Base-by-base conservation (phyloP, 1,284 basidiomycete species). In the Boletus semigastroideus region DNA sequence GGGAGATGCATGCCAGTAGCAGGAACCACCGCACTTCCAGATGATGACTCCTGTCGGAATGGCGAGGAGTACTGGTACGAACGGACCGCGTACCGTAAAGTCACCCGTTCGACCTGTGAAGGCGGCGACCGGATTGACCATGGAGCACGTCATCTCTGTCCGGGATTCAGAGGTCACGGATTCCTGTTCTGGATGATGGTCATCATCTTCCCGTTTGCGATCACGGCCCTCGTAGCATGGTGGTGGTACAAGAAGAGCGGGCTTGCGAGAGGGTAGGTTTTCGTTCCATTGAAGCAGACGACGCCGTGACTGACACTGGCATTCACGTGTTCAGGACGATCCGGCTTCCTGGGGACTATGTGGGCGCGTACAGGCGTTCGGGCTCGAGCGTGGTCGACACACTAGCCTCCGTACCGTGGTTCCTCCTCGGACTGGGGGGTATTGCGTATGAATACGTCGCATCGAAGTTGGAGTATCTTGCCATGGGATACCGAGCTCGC, bases 41-140 rank as follows among this genome's bases (percentile, higher is more conserved):
- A 78, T 53, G 79, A 89, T 58, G 72, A 83, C 41, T 76, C 79
- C 11, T 95, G 92, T 64, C 72, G 72, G 28, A 76, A 76, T 47
- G 80, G 76, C 28, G 82, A 83, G 33, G 82, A 86, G 9, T 90
- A 78, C 63, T 97, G 95, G 94, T 95, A 94, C 68, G 92, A 92
- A 50, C 84, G 92, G 25, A 97, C 94, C 0, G 74, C 85, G 9
- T 95, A 95, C 66, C 89, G 93, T 55, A 87, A 92, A 71, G 91
- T 96, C 50, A 88, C 89, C 0, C 89, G 89, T 68, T 94, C 92
- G 44, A 80, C 76, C 17, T 98, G 94, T 67, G 81, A 84, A 48
- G 92, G 83, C 14, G 94, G 92, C 7, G 61, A 75, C 2, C 78
- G 87, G 9, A 80, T 79, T 10, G 92, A 98, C 66, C 82, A 75